Evolutionary conservation across 164 flowering plant genomes (phyloP).

Genomic region (Malania oleifera): DNA sequence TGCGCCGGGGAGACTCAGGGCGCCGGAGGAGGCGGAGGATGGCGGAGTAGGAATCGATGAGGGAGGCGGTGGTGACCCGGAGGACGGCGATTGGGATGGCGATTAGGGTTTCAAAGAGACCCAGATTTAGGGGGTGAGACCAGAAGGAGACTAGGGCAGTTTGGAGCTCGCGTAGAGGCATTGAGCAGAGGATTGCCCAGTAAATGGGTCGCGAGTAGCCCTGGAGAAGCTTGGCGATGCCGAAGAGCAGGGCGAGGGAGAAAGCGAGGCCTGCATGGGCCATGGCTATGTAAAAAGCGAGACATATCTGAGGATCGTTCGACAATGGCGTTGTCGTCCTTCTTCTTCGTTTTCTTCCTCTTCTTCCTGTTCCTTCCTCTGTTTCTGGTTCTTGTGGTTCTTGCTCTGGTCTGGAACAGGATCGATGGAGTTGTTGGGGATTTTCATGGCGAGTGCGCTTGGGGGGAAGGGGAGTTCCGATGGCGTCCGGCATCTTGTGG

Average conservation of each 20-base stretch:
- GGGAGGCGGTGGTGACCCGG: conserved; percentile 1
- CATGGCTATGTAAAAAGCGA: conserved; percentile 8
- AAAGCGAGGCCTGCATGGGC: conserved; percentile 10
- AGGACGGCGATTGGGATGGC: conserved; percentile 8
- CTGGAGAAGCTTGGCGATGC: conserved; percentile 2
- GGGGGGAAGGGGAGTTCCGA: no score
- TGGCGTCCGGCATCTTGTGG: no score
- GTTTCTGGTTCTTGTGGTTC: no score
- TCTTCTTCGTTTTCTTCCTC: no score
- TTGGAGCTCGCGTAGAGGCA: conserved; percentile 10
- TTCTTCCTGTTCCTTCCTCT: no score
- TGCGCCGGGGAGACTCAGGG: neutral
- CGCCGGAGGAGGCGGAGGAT: neutral
- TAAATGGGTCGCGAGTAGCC: conserved; percentile 8
- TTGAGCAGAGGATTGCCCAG: conserved; percentile 10
- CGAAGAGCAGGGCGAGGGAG: conserved; percentile 3
- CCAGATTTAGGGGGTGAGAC: conserved; percentile 6
- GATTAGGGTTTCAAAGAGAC: conserved; percentile 4
- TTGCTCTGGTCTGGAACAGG: no score
- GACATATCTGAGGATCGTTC: neutral
- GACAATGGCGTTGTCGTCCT: no score
- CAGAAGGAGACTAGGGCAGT: conserved; percentile 8
- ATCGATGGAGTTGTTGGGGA: no score
- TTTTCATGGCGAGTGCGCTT: no score
- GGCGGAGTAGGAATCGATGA: conserved; percentile 1